Evolutionary conservation across 2,329 filamentous ascomycete genomes (phyloP), one percentile per base, ranked within the genome.

Genomic region (Beauveria scarabaeidicola): DNA sequence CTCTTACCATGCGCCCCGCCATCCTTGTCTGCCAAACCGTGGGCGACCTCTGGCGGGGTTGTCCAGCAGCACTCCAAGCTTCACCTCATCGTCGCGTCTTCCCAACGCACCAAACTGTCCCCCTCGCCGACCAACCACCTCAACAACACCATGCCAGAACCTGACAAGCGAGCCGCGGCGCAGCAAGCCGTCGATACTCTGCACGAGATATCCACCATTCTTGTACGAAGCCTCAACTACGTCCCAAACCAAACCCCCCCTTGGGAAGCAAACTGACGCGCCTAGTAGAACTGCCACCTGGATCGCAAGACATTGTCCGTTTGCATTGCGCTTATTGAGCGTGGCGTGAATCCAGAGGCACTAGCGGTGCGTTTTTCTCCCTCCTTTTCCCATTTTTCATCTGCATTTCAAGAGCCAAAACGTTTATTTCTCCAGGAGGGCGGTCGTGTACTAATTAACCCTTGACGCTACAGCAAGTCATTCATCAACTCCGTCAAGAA

Each of bases 291-390:
- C 75, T 96, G 93, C 63, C 85, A 96, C 64, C 85, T 99, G 50
- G 92, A 97, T 73, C 86, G 93, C 36, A 88, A 91, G 58, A 91
- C 92, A 21, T 80, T 99, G 19, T 96, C 92, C 3, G 90, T 97
- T 63, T 99, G 94, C 74, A 93, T 97, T 62, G 96, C 91, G 58
- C 83, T 99, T 73, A 95, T 99, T 66, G 94, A 99, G 75, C 96
- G 96, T 69, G 94, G 94, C 15, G 91, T 97, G 32, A 96, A 96
- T 70, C 94, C 94, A 0, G 93, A 97, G 72, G 94, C 93, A 1
- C 78, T 99, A 36, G 92, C 93, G 25, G 94, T 97, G 81, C 69
- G 90, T 65, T 57, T 32, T 52, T 15, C 29, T 11, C 54, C 36
- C 17, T 7, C 27, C 3, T n/a, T 27, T 5, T 4, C 36, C 3